Evolutionary conservation across 495 filamentous ascomycete genomes (phyloP).

Genomic region (Podospora appendiculata): DNA sequence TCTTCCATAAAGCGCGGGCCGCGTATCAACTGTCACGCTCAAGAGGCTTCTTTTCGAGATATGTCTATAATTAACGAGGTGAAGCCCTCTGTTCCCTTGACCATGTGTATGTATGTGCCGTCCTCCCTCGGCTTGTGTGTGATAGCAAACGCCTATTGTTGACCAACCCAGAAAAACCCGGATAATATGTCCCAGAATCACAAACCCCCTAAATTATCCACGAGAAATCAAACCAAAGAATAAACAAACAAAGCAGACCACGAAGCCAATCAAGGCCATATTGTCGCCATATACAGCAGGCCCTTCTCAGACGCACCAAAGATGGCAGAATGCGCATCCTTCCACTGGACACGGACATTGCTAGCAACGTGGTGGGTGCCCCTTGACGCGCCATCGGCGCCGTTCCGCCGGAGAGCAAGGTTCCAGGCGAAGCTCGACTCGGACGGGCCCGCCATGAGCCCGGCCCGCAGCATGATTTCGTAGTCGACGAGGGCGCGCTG

Average conservation of each 20-base stretch:
- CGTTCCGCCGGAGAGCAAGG: conserved; percentile 21
- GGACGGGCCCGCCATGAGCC: conserved; percentile 20
- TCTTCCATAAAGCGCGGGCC: too few relatives aligned
- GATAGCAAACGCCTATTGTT: too few relatives aligned
- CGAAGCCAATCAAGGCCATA: conserved; percentile 13
- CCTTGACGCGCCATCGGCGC: conserved; percentile 2
- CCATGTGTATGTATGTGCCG: too few relatives aligned
- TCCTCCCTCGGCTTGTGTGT: too few relatives aligned
- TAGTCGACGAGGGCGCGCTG: conserved; percentile 32
- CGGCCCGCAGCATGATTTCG: conserved; percentile 26
- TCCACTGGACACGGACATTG: conserved; percentile 3
- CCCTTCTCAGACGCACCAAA: conserved; percentile 8
- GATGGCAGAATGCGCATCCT: conserved; percentile 10
- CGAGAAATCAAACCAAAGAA: neutral
- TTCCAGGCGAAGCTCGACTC: conserved; percentile 28
- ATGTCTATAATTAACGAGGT: too few relatives aligned
- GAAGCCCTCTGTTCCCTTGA: too few relatives aligned
- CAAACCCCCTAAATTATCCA: too few relatives aligned
- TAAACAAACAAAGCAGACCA: neutral
- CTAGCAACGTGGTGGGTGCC: neutral
- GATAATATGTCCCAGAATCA: too few relatives aligned
- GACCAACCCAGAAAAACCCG: too few relatives aligned
- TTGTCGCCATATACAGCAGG: conserved; percentile 3
- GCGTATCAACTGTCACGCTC: too few relatives aligned
- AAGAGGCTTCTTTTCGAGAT: too few relatives aligned